A percentile compares a stretch with the other conserved stretches of the same genome.
phyloP scores from a whole-genome alignment of 2,329 filamentous ascomycete species.

The Arthroderma sp. region DNA sequence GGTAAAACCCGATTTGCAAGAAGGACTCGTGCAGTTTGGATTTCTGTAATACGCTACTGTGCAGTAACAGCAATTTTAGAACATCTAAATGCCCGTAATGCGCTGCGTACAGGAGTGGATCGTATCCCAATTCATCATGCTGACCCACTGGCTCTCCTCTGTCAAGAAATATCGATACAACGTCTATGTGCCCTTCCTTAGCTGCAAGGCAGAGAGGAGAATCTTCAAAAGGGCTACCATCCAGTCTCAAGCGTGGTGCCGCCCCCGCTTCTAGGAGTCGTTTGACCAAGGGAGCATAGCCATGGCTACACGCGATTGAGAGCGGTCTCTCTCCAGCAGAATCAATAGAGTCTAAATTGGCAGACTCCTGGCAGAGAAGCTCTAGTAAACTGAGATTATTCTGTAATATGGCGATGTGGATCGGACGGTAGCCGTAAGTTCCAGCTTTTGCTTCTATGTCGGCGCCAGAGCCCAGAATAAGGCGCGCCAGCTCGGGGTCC shows the following conservation, averaged over 20 bases:
- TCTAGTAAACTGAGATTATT: slow-evolving; percentile 20
- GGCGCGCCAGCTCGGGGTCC: slow-evolving; percentile 18
- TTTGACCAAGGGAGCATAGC: slow-evolving; percentile 22
- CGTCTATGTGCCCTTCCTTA: not conserved
- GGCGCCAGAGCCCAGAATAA: slow-evolving; percentile 22
- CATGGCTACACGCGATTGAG: slow-evolving; percentile 22
- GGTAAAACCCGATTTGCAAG: slow-evolving; percentile 1
- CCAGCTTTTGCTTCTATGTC: slow-evolving; percentile 22
- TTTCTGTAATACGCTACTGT: slow-evolving; percentile 10
- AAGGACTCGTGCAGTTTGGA: slow-evolving; percentile 5
- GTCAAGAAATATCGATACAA: slow-evolving; percentile 5
- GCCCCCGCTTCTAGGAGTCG: slow-evolving; percentile 22
- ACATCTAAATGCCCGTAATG: slow-evolving; percentile 25
- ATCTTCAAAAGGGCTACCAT: slow-evolving; percentile 19
- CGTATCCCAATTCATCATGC: slow-evolving; percentile 25
- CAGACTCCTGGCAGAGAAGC: slow-evolving; percentile 19
- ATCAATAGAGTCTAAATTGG: slow-evolving; percentile 19
- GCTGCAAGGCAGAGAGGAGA: slow-evolving; percentile 11
- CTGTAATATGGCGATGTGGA: slow-evolving; percentile 22
- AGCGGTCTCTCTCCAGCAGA: slow-evolving; percentile 23
- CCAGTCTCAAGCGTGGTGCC: slow-evolving; percentile 16
- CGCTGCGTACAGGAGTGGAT: slow-evolving; percentile 25
- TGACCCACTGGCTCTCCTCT: slow-evolving; percentile 22
- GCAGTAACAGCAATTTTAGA: slow-evolving; percentile 20
- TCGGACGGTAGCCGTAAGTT: slow-evolving; percentile 17